phyloP scores from a whole-genome alignment of 2,329 filamentous ascomycete genomes.

The Penicillium sp. region DNA sequence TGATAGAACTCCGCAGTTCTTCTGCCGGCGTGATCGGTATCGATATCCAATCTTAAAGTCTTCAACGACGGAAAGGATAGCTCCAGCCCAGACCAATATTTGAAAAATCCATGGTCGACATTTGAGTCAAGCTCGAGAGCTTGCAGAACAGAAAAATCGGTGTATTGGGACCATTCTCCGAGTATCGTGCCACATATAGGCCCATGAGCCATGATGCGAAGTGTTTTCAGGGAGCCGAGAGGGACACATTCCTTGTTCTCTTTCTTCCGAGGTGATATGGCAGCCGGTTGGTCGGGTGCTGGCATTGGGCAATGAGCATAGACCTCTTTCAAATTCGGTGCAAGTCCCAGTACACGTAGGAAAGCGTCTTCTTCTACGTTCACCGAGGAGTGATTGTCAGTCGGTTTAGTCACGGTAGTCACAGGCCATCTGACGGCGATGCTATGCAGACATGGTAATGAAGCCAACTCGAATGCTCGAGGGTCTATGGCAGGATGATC shows the following conservation, averaged over 20 bases:
- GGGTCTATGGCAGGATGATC: background rate
- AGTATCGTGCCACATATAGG: background rate
- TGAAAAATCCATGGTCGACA: background rate
- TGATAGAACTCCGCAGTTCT: background rate
- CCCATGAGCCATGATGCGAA: background rate
- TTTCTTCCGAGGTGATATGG: too few relatives aligned
- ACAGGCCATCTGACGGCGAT: too few relatives aligned
- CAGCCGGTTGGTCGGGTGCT: background rate
- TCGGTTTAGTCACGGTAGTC: background rate
- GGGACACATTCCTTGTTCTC: too few relatives aligned
- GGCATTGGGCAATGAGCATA: too few relatives aligned
- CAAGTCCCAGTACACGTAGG: background rate
- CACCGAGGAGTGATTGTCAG: background rate
- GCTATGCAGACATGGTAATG: background rate
- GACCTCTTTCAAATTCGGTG: conserved; percentile 3
- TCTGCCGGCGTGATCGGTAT: background rate
- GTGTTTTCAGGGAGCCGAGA: background rate
- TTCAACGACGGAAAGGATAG: background rate
- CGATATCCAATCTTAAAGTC: background rate
- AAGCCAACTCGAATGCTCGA: background rate
- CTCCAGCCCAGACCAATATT: background rate
- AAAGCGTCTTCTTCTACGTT: background rate
- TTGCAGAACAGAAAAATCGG: background rate
- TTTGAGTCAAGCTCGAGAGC: background rate
- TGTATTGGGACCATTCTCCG: background rate